phyloP scores from a whole-genome alignment of 192 early-diverging fungal genomes.

The Cetraspora pellucida region DNA sequence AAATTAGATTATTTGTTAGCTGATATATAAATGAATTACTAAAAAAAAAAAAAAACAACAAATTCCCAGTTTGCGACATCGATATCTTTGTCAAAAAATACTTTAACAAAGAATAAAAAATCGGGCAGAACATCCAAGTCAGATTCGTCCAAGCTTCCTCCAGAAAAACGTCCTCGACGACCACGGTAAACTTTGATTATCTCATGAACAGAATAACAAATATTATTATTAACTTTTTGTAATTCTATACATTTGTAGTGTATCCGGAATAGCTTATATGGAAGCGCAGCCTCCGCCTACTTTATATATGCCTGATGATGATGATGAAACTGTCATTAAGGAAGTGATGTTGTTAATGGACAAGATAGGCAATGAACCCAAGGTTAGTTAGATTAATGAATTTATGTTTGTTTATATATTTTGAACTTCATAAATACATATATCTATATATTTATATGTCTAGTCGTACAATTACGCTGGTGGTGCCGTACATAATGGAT shows the following conservation, averaged over 20 bases:
- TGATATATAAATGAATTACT: not conserved
- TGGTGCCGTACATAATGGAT: slow-evolving; percentile 42
- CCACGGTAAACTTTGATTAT: slow-evolving; percentile 31
- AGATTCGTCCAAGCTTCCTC: slow-evolving; percentile 22
- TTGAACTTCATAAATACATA: too few species aligned
- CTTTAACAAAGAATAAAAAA: slow-evolving; percentile 36
- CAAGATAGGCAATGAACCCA: not conserved
- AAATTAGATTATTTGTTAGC: not conserved
- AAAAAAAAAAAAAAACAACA: not conserved
- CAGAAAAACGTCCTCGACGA: slow-evolving; percentile 36
- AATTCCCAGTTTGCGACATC: not conserved
- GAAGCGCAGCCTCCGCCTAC: slow-evolving; percentile 45
- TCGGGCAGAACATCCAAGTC: slow-evolving; percentile 24
- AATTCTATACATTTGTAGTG: slow-evolving; percentile 35
- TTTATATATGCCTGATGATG: slow-evolving; percentile 59
- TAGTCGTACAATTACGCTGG: not conserved
- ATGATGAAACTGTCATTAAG: slow-evolving; percentile 43
- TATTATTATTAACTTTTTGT: not conserved
- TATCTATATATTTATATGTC: too few species aligned
- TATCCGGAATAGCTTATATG: slow-evolving; percentile 54
- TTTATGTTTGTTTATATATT: too few species aligned
- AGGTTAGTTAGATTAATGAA: too few species aligned
- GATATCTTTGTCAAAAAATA: slow-evolving; percentile 26
- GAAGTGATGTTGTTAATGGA: slow-evolving; percentile 46
- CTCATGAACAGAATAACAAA: not conserved